Conservation (phyloP, 148 eudicot genomes). For the Rhododendron ovatum region DNA sequence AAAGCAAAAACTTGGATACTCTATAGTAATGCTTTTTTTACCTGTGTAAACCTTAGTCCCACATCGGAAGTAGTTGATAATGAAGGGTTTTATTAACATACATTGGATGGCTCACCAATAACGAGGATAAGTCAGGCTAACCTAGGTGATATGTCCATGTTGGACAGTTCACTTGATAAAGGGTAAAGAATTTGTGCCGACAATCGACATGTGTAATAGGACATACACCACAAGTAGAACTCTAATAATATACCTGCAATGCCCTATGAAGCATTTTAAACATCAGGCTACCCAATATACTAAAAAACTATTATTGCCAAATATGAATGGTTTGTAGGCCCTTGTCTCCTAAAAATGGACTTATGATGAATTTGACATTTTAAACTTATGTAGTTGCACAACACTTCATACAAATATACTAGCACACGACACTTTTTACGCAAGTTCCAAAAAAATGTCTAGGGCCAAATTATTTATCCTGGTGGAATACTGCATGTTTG, state of each 20-base stretch:
- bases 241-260: not conserved
- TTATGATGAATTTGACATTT: not conserved
- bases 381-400: not conserved
- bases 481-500: not conserved
- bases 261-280: not conserved
- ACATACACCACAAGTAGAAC: not conserved
- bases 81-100: not conserved
- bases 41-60: not conserved
- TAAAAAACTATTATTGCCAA: not conserved
- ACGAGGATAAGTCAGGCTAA: not conserved
- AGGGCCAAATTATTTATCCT: not conserved
- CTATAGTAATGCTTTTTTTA: not conserved
- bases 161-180: not conserved
- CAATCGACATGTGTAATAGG: not conserved
- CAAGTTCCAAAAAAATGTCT: not conserved
- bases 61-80: not conserved
- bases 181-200: not conserved
- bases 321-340: not conserved
- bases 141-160: not conserved
- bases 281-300: not conserved
- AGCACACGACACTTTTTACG: not conserved
- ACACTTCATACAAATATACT: not conserved
- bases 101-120: not conserved
- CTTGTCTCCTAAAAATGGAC: not conserved
- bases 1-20: not conserved